These are phyloP conservation scores for Punica granatum DNA, from an alignment of 345 rosid species.

Conservation along the genomic window DNA sequence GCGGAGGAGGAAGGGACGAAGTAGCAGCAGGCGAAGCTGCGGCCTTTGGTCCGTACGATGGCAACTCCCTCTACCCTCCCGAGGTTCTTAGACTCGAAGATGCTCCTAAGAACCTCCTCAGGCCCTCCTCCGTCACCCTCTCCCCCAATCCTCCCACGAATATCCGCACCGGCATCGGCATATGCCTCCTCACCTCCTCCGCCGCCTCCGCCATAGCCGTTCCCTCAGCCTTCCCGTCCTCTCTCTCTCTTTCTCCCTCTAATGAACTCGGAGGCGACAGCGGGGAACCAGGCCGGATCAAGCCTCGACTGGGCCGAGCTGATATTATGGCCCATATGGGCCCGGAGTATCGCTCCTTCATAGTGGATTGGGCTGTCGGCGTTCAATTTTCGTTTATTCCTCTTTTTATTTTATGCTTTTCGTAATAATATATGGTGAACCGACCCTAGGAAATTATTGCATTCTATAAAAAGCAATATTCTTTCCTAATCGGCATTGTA, in stretches of 20 bases:
- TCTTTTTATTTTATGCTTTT: too few species aligned
- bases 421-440: too few species aligned
- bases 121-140: slow-evolving; percentile 51
- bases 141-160: slow-evolving; percentile 81
- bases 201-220: background rate
- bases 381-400: too few species aligned
- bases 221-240: background rate
- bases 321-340: background rate
- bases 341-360: background rate
- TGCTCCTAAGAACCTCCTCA: slow-evolving; percentile 40
- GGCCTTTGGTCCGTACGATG: slow-evolving; percentile 73
- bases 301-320: background rate
- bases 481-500: too few species aligned
- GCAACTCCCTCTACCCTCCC: slow-evolving; percentile 47
- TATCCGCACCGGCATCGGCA: slow-evolving; percentile 31
- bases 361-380: too few species aligned
- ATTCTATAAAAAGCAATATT: too few species aligned
- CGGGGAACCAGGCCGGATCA: background rate
- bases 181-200: slow-evolving; percentile 5
- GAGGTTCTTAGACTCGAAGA: slow-evolving; percentile 33
- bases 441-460: too few species aligned
- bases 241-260: background rate
- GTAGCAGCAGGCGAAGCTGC: slow-evolving; percentile 78
- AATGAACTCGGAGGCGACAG: background rate
- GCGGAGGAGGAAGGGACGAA: slow-evolving; percentile 50